Evolutionary conservation across 2,329 filamentous ascomycete genomes (phyloP).

Genomic region (Talaromyces islandicus): DNA sequence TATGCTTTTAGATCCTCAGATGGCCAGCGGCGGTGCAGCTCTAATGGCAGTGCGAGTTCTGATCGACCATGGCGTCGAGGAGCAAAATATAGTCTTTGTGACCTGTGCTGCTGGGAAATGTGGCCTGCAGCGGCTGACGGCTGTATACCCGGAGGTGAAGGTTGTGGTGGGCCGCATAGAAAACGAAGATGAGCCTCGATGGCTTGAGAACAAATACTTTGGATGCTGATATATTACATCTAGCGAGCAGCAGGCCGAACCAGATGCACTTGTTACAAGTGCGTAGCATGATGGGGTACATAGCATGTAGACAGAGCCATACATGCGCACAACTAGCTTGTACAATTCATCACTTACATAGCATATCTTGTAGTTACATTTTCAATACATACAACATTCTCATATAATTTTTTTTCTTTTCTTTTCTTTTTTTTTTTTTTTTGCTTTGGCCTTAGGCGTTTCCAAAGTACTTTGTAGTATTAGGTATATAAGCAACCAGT

Average conservation of each 20-base stretch:
- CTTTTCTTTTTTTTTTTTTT: not conserved
- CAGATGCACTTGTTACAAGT: not conserved
- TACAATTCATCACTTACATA: not conserved
- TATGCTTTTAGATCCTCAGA: conserved; percentile 84
- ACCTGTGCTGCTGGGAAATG: conserved; percentile 84
- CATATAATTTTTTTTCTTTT: not conserved
- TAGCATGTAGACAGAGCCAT: not conserved
- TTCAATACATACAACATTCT: not conserved
- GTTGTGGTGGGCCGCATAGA: conserved; percentile 81
- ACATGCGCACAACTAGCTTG: not conserved
- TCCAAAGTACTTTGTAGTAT: not conserved
- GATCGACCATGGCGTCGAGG: conserved; percentile 82
- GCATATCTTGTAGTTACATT: not conserved
- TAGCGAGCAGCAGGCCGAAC: not conserved
- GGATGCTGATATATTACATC: conserved; percentile 55
- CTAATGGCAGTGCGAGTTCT: conserved; percentile 97
- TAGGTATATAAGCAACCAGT: not conserved
- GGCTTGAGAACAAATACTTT: conserved; percentile 86
- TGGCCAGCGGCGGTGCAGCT: conserved; percentile 79
- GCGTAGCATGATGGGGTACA: not conserved
- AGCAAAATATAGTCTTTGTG: conserved; percentile 82
- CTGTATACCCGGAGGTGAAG: conserved; percentile 80
- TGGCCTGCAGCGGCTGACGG: conserved; percentile 76
- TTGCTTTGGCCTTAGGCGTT: not conserved
- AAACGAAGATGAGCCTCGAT: conserved; percentile 75